Evolutionary conservation across 176 grass and related monocot genomes (phyloP).

Genomic region (Saccharum officinarum): DNA sequence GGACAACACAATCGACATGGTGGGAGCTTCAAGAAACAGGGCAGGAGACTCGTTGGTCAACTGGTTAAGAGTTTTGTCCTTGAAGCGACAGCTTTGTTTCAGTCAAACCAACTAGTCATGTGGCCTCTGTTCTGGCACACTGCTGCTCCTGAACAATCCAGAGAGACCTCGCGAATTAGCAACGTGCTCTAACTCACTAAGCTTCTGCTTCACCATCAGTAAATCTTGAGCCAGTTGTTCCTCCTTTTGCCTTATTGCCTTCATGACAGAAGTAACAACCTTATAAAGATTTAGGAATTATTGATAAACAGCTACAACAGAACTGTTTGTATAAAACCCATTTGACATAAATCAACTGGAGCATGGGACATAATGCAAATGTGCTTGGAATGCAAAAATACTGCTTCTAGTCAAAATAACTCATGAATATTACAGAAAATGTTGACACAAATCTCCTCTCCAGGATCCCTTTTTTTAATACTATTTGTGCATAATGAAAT

Average conservation of each 20-base stretch:
- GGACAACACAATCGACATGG: background rate
- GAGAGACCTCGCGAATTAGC: slow-evolving; percentile 46
- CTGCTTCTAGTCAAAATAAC: background rate
- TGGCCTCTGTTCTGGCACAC: slow-evolving; percentile 18
- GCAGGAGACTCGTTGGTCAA: background rate
- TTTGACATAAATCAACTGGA: background rate
- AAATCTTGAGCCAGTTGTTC: slow-evolving; percentile 50
- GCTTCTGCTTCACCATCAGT: slow-evolving; percentile 47
- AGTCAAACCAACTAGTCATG: background rate
- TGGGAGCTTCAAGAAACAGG: background rate
- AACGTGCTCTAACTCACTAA: slow-evolving; percentile 43
- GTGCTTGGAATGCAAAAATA: background rate
- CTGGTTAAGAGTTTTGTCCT: background rate
- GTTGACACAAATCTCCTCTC: background rate
- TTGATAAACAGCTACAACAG: background rate
- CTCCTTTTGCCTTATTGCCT: slow-evolving; percentile 57
- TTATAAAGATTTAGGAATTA: background rate
- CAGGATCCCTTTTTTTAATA: background rate
- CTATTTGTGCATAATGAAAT: background rate
- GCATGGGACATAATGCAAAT: background rate
- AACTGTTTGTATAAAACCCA: background rate
- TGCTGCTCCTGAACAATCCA: slow-evolving; percentile 46
- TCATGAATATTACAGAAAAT: background rate
- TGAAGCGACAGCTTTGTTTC: background rate
- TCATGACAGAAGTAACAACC: slow-evolving; percentile 26